Evolutionary conservation across 176 grass and related monocot species (phyloP).

Genomic region (Musa acuminata): DNA sequence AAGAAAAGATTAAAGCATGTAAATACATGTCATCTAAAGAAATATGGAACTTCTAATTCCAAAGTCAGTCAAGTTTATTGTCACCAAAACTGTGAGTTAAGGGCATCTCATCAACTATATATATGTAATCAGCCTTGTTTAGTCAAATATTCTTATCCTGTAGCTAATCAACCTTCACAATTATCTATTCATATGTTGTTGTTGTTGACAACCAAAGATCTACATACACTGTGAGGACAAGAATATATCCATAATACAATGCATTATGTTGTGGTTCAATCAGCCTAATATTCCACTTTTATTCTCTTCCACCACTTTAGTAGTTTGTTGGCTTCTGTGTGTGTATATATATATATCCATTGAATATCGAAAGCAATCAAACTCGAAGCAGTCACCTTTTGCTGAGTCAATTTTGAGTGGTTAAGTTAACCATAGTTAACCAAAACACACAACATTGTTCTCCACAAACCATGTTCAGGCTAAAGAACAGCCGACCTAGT

Average conservation of each 20-base stretch:
- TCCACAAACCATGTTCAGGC: too few relatives aligned
- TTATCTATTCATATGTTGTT: neutral
- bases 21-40: too few relatives aligned
- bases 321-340: neutral
- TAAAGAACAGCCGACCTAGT: too few relatives aligned
- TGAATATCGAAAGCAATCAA: neutral
- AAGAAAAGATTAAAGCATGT: too few relatives aligned
- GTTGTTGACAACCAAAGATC: neutral
- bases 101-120: too few relatives aligned
- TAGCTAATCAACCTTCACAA: neutral
- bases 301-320: neutral
- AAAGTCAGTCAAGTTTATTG: too few relatives aligned
- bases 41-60: too few relatives aligned
- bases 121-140: neutral
- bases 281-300: neutral
- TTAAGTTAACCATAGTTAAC: constrained; percentile 1
- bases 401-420: neutral
- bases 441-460: neutral
- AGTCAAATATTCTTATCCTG: neutral
- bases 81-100: too few relatives aligned
- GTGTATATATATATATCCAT: neutral
- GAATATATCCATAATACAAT: neutral
- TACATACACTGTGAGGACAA: neutral
- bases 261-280: neutral
- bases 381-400: neutral